Base-by-base conservation (phyloP, 2,329 filamentous ascomycete species). In the Pestalotiopsis sp. region DNA sequence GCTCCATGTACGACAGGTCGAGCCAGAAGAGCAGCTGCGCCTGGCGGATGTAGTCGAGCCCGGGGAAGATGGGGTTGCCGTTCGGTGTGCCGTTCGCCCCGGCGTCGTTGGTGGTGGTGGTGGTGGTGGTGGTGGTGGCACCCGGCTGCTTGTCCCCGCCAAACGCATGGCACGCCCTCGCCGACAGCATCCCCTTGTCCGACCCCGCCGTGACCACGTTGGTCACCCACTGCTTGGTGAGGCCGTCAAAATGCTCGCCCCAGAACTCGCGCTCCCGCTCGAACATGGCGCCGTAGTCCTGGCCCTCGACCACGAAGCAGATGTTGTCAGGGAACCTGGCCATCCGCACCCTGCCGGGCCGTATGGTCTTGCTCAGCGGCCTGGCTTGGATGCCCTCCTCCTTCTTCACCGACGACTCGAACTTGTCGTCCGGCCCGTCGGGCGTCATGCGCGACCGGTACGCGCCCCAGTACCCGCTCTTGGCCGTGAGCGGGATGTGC, bases 241-340 rank as follows among this genome's bases (percentile, higher is more conserved):
- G 60, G 20, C 20, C 38, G n/a, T 63, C 60, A 36, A 63, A 63
- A 17, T 63, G 11, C 4, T 38, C 27, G n/a, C 9, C 14, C 60
- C 60, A 63, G 17, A 38, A 45, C 27, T 63, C 31, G 14, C 27
- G 13, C 60, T 63, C 60, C 60, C 38, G 25, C 31, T 63, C 60
- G 3, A 36, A 40, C 31, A 63, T 63, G 38, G 38, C 31, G 60
- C 60, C n/a, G 27, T 63, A 45, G 38, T 63, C 60, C 60, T 63
- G 60, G 17, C 60, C 60, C 11, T 63, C 60, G 14, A 63, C 60
- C n/a, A 63, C 60, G 60, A 63, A 63, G 60, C 60, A 63, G 14
- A 63, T 38, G n/a, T 63, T 63, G 60, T 63, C 60, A 3, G 60
- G 60, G 27, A 63, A 63, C 12, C n/a, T 41, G 20, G 60, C 9